These are phyloP conservation scores for Picea sitchensis DNA, from an alignment of 75 land plant species.

Conservation along the genomic window DNA sequence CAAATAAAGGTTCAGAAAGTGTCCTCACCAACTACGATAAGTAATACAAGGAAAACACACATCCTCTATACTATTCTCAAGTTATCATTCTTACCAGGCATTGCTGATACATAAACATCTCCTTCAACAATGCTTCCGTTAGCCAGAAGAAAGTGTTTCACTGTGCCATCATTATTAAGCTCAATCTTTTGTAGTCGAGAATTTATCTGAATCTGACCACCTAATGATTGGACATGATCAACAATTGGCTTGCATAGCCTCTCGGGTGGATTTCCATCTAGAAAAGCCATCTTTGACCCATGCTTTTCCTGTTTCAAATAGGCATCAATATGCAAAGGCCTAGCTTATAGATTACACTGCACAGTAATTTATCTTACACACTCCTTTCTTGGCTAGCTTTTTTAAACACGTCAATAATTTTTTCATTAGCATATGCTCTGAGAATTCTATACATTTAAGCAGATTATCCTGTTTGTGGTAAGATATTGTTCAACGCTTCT, in stretches of 20 bases:
- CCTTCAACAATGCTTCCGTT: constrained; percentile 76
- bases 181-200: constrained; percentile 85
- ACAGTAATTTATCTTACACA: not conserved
- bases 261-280: constrained; percentile 99
- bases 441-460: not conserved
- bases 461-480: not conserved
- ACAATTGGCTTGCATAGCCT: constrained; percentile 93
- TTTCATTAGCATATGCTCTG: not conserved
- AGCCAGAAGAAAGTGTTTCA: constrained; percentile 72
- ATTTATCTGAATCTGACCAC: constrained; percentile 83
- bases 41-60: not conserved
- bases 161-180: constrained; percentile 80
- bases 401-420: not conserved
- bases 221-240: constrained; percentile 67
- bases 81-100: constrained; percentile 62
- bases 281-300: constrained; percentile 99
- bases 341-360: not conserved
- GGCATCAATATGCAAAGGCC: not conserved
- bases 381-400: not conserved
- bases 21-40: too few species aligned
- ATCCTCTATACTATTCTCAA: not conserved
- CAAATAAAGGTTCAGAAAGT: constrained; percentile 2
- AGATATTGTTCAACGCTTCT: not conserved
- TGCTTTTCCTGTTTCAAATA: constrained; percentile 73
- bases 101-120: constrained; percentile 90